These are phyloP conservation scores for Malassezia dermatis DNA, from an alignment of 1,284 basidiomycete species.

Conservation along the genomic window DNA sequence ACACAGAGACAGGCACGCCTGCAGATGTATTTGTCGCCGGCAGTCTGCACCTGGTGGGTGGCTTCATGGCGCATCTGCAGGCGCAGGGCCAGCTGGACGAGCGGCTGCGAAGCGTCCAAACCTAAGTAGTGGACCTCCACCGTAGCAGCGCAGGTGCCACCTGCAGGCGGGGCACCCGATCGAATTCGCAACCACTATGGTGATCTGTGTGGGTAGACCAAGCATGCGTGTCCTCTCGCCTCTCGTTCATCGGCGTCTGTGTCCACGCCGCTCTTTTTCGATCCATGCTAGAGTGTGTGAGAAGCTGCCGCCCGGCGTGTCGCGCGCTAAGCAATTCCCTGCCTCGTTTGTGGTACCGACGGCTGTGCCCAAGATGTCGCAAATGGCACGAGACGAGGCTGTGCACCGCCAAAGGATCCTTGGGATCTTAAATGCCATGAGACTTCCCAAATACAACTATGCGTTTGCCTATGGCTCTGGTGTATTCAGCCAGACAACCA, in stretches of 20 bases:
- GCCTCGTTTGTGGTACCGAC: constrained; percentile 15
- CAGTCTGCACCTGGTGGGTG: constrained; percentile 87
- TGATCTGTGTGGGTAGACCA: neutral
- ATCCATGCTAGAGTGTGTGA: neutral
- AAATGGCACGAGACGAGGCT: constrained; percentile 1
- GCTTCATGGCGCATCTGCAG: constrained; percentile 59
- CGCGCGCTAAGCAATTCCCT: constrained; percentile 2
- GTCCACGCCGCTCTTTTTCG: neutral
- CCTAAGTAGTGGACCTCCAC: neutral
- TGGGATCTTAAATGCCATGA: neutral
- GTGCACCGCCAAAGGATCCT: constrained; percentile 8
- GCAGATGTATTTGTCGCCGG: constrained; percentile 73
- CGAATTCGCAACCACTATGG: neutral
- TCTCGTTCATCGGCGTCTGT: neutral
- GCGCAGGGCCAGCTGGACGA: constrained; percentile 31
- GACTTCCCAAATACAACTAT: constrained; percentile 56
- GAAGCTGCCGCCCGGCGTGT: neutral
- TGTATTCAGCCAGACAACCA: constrained; percentile 64
- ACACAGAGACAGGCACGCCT: constrained; percentile 49
- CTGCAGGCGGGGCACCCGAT: neutral
- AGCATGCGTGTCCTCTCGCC: neutral
- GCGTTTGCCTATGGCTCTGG: constrained; percentile 92
- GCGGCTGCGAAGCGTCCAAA: constrained; percentile 13
- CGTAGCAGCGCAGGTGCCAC: neutral
- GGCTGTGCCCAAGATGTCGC: constrained; percentile 6